Evolutionary conservation across 139 green algal genomes (phyloP), one percentile per base, ranked within the genome.

Genomic region (Chlamydomonas schloesseri): DNA sequence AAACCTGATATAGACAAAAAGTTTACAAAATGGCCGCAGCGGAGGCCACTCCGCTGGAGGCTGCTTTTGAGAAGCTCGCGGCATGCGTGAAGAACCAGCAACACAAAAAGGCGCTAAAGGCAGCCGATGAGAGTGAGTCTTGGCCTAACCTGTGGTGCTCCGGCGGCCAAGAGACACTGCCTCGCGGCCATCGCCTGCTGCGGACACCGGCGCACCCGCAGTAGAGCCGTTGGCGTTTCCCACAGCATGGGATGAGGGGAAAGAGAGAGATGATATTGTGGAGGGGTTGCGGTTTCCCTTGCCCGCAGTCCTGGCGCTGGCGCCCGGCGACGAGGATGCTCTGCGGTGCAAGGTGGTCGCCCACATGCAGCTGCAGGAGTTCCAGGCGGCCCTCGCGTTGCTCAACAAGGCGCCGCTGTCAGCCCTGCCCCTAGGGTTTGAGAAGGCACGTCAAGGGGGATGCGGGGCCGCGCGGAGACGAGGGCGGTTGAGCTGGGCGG

Each of bases 221-320:
- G n/a, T n/a, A n/a, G n/a, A n/a, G n/a, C n/a, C n/a, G n/a, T n/a
- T n/a, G n/a, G n/a, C n/a, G n/a, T n/a, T n/a, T n/a, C n/a, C n/a
- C n/a, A n/a, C n/a, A n/a, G n/a, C n/a, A n/a, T n/a, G n/a, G n/a
- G n/a, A n/a, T n/a, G n/a, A n/a, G n/a, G n/a, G n/a, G n/a, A n/a
- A n/a, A n/a, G n/a, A n/a, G n/a, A n/a, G n/a, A n/a, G n/a, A n/a
- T n/a, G n/a, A n/a, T n/a, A n/a, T n/a, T n/a, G n/a, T n/a, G n/a
- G n/a, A n/a, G n/a, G n/a, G n/a, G n/a, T n/a, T n/a, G n/a, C n/a
- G n/a, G 42, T 50, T 5, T 8, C 8, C 3, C 64, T 20, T 20
- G 18, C 31, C 4, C 90, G 87, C 95, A 98, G 96, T 98, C 65
- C 77, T 98, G 21, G 92, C 89, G 28, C 26, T 94, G 0, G 71